These are phyloP conservation scores for Pyrrhoderma lamaoense DNA, from an alignment of 1,284 basidiomycete species.

Conservation along the genomic window DNA sequence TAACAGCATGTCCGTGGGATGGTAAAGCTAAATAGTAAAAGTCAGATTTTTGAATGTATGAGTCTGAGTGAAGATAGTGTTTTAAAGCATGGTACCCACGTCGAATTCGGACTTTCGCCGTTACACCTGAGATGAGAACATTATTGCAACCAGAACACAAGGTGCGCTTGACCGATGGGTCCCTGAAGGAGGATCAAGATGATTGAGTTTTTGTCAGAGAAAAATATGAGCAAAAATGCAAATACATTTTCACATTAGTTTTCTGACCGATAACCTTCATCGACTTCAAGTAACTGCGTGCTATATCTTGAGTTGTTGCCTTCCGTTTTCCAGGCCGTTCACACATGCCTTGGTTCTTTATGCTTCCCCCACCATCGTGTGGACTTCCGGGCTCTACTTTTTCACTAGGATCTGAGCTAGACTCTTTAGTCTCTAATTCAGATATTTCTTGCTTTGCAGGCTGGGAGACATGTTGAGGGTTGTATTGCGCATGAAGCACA, in stretches of 20 bases:
- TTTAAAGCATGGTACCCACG: slow-evolving; percentile 34
- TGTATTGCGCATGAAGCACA: slow-evolving; percentile 6
- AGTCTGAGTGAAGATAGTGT: neutral
- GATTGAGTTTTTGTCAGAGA: neutral
- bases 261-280: slow-evolving; percentile 68
- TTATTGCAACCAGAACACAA: slow-evolving; percentile 62
- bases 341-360: slow-evolving; percentile 20
- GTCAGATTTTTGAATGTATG: neutral
- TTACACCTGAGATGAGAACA: slow-evolving; percentile 60
- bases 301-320: slow-evolving; percentile 39
- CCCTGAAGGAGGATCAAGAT: slow-evolving; percentile 37
- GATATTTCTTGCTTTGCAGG: neutral
- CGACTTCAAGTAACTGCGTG: slow-evolving; percentile 47
- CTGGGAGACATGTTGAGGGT: neutral
- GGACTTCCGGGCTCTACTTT: slow-evolving; percentile 2
- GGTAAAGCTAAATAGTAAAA: slow-evolving; percentile 35
- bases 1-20: slow-evolving; percentile 45
- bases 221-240: slow-evolving; percentile 11
- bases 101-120: slow-evolving; percentile 55
- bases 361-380: slow-evolving; percentile 19
- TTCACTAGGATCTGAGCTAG: neutral
- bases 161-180: slow-evolving; percentile 71
- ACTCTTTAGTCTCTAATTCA: neutral
- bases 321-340: slow-evolving; percentile 24
- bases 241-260: slow-evolving; percentile 68